These are phyloP conservation scores for Rhododendron williamsianum DNA, from an alignment of 148 eudicot species.

Conservation along the genomic window DNA sequence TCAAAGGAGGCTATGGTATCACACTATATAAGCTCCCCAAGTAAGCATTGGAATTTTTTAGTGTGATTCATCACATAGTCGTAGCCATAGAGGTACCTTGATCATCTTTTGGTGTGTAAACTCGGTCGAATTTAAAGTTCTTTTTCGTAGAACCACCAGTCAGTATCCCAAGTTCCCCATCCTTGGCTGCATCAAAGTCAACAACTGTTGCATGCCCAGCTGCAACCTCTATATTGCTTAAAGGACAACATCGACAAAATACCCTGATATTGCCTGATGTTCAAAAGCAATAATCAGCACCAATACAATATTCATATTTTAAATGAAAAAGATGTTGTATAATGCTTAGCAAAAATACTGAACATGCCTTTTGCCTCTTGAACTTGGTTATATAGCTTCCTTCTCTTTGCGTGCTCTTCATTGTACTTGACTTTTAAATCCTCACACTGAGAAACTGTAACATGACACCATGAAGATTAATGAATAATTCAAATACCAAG, in stretches of 20 bases:
- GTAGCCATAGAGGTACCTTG: constrained; percentile 49
- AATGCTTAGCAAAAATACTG: too few relatives aligned
- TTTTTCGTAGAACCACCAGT: constrained; percentile 56
- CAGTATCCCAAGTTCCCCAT: constrained; percentile 69
- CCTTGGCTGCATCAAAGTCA: constrained; percentile 78
- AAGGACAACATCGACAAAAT: constrained; percentile 87
- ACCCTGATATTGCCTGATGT: constrained; percentile 88
- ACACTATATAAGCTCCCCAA: not conserved
- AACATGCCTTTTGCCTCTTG: constrained; percentile 87
- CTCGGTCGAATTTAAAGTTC: constrained; percentile 75
- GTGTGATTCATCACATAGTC: not conserved
- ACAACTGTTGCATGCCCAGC: constrained; percentile 56
- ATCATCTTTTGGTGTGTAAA: constrained; percentile 81
- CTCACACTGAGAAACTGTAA: constrained; percentile 76
- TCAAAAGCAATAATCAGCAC: constrained; percentile 23
- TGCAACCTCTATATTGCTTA: constrained; percentile 53
- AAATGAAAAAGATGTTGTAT: too few relatives aligned
- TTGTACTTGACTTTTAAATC: constrained; percentile 83
- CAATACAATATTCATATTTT: too few relatives aligned
- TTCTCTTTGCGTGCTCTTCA: constrained; percentile 88
- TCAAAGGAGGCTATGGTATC: not conserved
- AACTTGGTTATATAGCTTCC: constrained; percentile 74
- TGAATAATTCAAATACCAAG: not conserved
- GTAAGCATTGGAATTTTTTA: not conserved
- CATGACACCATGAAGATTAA: constrained; percentile 4